Conservation (phyloP, 2,329 filamentous ascomycete species). For the Rutstroemia sydowiana region DNA sequence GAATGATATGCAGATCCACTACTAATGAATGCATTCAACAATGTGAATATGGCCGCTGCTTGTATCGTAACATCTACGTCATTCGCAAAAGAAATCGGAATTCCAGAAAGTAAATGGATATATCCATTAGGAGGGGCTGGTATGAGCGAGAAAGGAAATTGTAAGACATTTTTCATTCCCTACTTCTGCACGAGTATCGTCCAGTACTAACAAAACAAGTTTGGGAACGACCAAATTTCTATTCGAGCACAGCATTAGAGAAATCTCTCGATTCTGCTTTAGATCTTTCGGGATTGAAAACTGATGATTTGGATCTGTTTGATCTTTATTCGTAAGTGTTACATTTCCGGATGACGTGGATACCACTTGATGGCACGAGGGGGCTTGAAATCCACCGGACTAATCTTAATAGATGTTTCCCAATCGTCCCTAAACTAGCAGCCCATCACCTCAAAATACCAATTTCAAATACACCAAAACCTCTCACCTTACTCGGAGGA, state of each 20-base stretch:
- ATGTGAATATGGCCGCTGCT: slow-evolving; percentile 55
- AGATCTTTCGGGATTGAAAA: slow-evolving; percentile 37
- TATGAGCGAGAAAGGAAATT: slow-evolving; percentile 48
- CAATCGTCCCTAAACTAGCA: slow-evolving; percentile 61
- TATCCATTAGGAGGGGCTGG: slow-evolving; percentile 59
- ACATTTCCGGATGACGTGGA: too few species aligned
- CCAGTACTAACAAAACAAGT: slow-evolving; percentile 42
- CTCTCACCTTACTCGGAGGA: slow-evolving; percentile 55
- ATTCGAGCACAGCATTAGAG: slow-evolving; percentile 50
- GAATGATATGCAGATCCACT: slow-evolving; percentile 45
- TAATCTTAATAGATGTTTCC: slow-evolving; percentile 49
- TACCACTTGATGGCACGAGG: too few species aligned
- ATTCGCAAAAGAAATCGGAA: slow-evolving; percentile 45
- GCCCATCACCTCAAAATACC: slow-evolving; percentile 51
- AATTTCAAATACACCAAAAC: slow-evolving; percentile 38
- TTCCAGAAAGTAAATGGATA: slow-evolving; percentile 51
- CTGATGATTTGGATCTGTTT: slow-evolving; percentile 49
- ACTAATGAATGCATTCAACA: slow-evolving; percentile 67
- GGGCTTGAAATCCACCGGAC: background rate
- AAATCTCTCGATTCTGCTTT: slow-evolving; percentile 49
- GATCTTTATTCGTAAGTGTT: slow-evolving; percentile 54
- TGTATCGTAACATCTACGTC: slow-evolving; percentile 52
- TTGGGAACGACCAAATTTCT: slow-evolving; percentile 54
- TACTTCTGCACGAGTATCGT: too few species aligned
- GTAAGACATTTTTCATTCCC: slow-evolving; percentile 30